Conservation (phyloP, 371 early-diverging fungal genomes). For the Capniomyces stellatus region DNA sequence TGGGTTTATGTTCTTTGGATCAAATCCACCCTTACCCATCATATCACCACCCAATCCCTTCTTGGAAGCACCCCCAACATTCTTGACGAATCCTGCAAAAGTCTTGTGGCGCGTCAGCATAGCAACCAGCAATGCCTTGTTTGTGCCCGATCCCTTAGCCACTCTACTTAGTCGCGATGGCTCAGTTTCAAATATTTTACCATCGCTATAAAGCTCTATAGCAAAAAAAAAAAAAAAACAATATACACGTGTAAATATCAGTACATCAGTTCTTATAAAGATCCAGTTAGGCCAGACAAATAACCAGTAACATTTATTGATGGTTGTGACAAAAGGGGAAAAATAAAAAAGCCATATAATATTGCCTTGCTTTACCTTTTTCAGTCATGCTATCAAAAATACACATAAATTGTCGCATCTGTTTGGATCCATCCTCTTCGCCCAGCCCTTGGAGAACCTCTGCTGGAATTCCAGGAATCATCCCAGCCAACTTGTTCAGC, state of each 20-base stretch:
- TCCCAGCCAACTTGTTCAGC: slow-evolving; percentile 86
- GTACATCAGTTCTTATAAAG: no score
- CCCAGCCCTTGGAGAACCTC: slow-evolving; percentile 64
- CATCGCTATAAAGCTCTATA: slow-evolving; percentile 82
- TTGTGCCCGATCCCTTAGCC: slow-evolving; percentile 81
- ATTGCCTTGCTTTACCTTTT: slow-evolving; percentile 19
- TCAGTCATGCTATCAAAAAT: slow-evolving; percentile 98
- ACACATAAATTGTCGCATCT: slow-evolving; percentile 75
- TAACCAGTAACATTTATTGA: no score
- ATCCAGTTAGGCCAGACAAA: no score
- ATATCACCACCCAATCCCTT: slow-evolving; percentile 39
- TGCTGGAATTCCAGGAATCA: slow-evolving; percentile 92
- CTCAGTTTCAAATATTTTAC: slow-evolving; percentile 63
- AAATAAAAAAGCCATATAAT: neutral
- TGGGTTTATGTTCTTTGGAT: slow-evolving; percentile 29
- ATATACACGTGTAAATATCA: no score
- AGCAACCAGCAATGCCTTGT: slow-evolving; percentile 68
- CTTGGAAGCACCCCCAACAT: slow-evolving; percentile 67
- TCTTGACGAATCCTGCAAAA: slow-evolving; percentile 88
- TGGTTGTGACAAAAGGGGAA: no score
- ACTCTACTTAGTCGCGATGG: slow-evolving; percentile 69
- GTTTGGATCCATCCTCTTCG: slow-evolving; percentile 50
- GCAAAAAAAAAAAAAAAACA: no score
- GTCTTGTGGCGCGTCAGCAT: slow-evolving; percentile 64
- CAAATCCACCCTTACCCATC: neutral